Conservation (phyloP, 2,329 filamentous ascomycete genomes). For the Aspergillus tamarii region DNA sequence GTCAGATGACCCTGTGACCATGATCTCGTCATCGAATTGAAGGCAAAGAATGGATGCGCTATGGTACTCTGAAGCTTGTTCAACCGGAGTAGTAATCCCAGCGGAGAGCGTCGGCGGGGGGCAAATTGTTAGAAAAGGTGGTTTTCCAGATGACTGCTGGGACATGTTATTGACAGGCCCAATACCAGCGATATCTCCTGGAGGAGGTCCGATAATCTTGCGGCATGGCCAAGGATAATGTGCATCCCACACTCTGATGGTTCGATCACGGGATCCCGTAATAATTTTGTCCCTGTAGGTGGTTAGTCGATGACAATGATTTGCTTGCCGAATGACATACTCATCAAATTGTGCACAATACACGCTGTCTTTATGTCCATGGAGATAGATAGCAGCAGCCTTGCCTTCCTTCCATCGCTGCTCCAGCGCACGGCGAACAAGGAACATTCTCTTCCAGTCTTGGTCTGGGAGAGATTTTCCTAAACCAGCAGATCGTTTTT, state of each 20-base stretch:
- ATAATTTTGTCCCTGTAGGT: slow-evolving; percentile 80
- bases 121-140: slow-evolving; percentile 53
- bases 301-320: neutral
- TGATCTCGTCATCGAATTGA: slow-evolving; percentile 88
- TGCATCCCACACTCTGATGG: slow-evolving; percentile 95
- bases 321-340: slow-evolving; percentile 54
- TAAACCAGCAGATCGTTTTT: slow-evolving; percentile 57
- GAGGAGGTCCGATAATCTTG: slow-evolving; percentile 80
- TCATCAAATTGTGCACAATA: slow-evolving; percentile 99
- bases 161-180: slow-evolving; percentile 53
- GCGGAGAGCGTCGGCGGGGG: slow-evolving; percentile 56
- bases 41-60: slow-evolving; percentile 92
- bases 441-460: slow-evolving; percentile 86
- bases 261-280: slow-evolving; percentile 92
- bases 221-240: slow-evolving; percentile 77
- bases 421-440: slow-evolving; percentile 74
- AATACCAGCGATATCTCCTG: slow-evolving; percentile 47
- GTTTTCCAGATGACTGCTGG: slow-evolving; percentile 42
- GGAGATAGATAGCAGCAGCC: slow-evolving; percentile 82
- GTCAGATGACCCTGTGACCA: slow-evolving; percentile 95
- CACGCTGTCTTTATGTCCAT: slow-evolving; percentile 92
- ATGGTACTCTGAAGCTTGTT: slow-evolving; percentile 64
- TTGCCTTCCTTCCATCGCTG: slow-evolving; percentile 77
- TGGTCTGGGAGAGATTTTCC: slow-evolving; percentile 63
- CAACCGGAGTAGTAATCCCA: slow-evolving; percentile 50